Base-by-base conservation (phyloP, 495 filamentous ascomycete species). In the Hypomontagnella submonticulosa region DNA sequence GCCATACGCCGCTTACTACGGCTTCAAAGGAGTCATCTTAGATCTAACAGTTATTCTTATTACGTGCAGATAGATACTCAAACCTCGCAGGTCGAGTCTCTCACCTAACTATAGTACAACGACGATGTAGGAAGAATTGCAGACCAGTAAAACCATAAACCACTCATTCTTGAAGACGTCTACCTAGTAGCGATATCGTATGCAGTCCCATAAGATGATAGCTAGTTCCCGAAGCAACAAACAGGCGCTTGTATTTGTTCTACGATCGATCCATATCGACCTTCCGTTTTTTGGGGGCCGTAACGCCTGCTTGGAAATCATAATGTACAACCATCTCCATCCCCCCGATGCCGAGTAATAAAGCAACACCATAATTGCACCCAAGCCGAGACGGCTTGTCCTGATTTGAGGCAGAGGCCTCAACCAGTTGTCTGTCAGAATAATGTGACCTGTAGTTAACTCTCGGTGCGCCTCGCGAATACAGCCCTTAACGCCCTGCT, bases 401-500 rank as follows among this genome's bases (percentile, higher is more conserved):
- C 36, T 12, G 38, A 16, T 20, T 38, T 12, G 16, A 44, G 37
- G 42, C 48, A 48, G 27, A 47, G 47, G 19, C 36, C 49, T 53
- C 56, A 9, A 27, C 32, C 33, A 20, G 8, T 48, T 33, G 16
- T 47, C n/a, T 23, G n/a, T 36, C n/a, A 30, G 42, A 32, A 12
- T 37, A 30, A 54, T 59, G 42, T 44, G 30, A 57, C 46, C 57
- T n/a, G 30, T 52, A n/a, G 32, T 41, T 42, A 43, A 18, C 52
- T 40, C 27, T 50, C 19, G 16, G 15, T 36, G 20, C 11, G 33
- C 33, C 20, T 36, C 19, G 19, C 23, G 37, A 57, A 52, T n/a
- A 30, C 34, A 57, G 30, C 30, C 66, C 46, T 34, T 33, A 67
- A 70, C 66, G 66, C 66, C 66, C n/a, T 66, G 57, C 61, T 65